Evolutionary conservation across 2,329 filamentous ascomycete species (phyloP).

Genomic region (Phymatotrichopsis omnivora): DNA sequence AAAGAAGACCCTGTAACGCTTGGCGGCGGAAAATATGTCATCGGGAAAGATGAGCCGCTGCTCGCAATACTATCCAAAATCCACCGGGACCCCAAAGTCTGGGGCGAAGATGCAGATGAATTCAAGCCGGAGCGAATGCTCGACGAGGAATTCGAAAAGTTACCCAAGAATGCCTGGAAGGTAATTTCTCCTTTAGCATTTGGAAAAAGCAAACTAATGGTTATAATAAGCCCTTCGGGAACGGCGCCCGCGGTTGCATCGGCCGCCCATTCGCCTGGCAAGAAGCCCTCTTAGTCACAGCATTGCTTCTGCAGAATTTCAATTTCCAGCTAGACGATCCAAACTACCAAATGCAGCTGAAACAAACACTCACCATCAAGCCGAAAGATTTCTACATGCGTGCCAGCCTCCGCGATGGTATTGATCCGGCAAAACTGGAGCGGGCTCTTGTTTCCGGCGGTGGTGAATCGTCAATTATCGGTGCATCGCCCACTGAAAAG

Average conservation of each 20-base stretch:
- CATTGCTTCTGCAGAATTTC: conserved; percentile 61
- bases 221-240: conserved; percentile 52
- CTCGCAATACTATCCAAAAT: conserved; percentile 43
- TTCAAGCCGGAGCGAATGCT: conserved; percentile 65
- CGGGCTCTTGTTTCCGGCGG: conserved; percentile 32
- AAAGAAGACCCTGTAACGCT: conserved; percentile 40
- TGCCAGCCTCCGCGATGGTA: conserved; percentile 44
- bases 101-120: conserved; percentile 52
- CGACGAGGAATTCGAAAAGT: conserved; percentile 55
- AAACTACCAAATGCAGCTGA: conserved; percentile 46
- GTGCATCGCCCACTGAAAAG: conserved; percentile 6
- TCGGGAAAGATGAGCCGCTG: conserved; percentile 46
- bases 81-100: conserved; percentile 55
- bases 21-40: conserved; percentile 51
- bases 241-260: conserved; percentile 60
- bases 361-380: conserved; percentile 52
- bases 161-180: conserved; percentile 56
- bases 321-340: conserved; percentile 54
- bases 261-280: conserved; percentile 67
- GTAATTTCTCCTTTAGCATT: background rate
- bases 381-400: conserved; percentile 54
- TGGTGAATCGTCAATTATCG: conserved; percentile 12
- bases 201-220: conserved; percentile 1
- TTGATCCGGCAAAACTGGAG: conserved; percentile 40
- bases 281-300: conserved; percentile 52